Evolutionary conservation across 768 basidiomycete species (phyloP).

Genomic region (Gautieria morchelliformis): DNA sequence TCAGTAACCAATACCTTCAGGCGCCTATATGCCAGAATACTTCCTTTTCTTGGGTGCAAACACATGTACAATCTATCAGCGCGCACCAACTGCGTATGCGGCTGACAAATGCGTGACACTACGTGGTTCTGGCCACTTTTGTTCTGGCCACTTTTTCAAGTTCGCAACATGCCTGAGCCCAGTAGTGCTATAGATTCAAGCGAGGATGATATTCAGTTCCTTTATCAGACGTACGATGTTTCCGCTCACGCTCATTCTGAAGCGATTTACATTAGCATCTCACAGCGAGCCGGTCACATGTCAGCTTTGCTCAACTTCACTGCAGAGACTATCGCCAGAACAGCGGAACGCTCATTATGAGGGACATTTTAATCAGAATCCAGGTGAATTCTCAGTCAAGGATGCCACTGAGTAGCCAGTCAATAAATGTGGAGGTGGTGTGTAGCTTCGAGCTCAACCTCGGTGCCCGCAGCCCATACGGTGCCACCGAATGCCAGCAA

Average conservation of each 20-base stretch:
- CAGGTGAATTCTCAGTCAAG: background rate
- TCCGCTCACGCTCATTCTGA: background rate
- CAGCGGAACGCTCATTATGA: conserved; percentile 50
- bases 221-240: conserved; percentile 9
- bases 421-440: no score
- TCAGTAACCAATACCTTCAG: no score
- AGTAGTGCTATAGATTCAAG: background rate
- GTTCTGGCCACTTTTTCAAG: background rate
- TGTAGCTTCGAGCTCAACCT: background rate
- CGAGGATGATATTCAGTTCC: conserved; percentile 13
- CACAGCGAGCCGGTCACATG: conserved; percentile 26
- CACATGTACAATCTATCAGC: no score
- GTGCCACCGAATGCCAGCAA: background rate
- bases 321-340: conserved; percentile 27
- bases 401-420: background rate
- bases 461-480: background rate
- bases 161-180: background rate
- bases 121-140: no score
- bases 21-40: no score
- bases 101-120: background rate
- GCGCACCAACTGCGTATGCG: background rate
- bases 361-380: conserved; percentile 29
- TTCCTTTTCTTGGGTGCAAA: no score
- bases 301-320: conserved; percentile 38
- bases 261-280: background rate